Conservation (phyloP, 441 rosid genomes). For the Euphorbia schlechtendalii region DNA sequence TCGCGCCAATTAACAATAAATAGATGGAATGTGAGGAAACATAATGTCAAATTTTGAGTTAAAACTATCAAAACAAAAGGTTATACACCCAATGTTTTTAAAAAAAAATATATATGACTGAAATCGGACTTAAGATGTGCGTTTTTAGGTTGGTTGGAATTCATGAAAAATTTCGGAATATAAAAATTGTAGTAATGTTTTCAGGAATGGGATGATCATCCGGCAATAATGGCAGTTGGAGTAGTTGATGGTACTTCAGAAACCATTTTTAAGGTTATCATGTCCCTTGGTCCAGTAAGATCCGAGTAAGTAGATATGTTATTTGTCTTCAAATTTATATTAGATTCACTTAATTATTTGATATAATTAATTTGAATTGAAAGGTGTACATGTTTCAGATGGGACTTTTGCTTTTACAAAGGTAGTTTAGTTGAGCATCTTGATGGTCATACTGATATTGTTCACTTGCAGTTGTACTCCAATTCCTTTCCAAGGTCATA, state of each 20-base stretch:
- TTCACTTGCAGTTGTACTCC: conserved; percentile 56
- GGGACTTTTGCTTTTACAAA: conserved; percentile 77
- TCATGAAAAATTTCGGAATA: conserved; percentile 11
- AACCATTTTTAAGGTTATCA: conserved; percentile 61
- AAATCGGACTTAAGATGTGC: too few relatives aligned
- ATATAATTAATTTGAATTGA: too few relatives aligned
- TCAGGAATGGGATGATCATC: conserved; percentile 87
- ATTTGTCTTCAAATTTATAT: too few relatives aligned
- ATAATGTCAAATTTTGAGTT: too few relatives aligned
- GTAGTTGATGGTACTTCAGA: conserved; percentile 73
- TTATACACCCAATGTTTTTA: too few relatives aligned
- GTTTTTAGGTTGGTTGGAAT: too few relatives aligned
- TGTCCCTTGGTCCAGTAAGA: conserved; percentile 77
- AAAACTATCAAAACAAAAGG: too few relatives aligned
- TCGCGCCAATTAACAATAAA: too few relatives aligned
- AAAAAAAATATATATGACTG: too few relatives aligned
- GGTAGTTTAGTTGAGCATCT: conserved; percentile 80
- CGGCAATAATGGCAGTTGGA: conserved; percentile 95
- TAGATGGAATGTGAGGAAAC: too few relatives aligned
- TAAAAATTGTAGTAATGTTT: neutral
- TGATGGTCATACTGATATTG: conserved; percentile 86
- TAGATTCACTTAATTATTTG: too few relatives aligned
- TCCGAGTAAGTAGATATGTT: conserved; percentile 82
- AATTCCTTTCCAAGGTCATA: conserved; percentile 79
- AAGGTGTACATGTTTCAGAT: too few relatives aligned